phyloP scores from a whole-genome alignment of 1,139 yeast species.

The Scheffersomyces segobiensis region DNA sequence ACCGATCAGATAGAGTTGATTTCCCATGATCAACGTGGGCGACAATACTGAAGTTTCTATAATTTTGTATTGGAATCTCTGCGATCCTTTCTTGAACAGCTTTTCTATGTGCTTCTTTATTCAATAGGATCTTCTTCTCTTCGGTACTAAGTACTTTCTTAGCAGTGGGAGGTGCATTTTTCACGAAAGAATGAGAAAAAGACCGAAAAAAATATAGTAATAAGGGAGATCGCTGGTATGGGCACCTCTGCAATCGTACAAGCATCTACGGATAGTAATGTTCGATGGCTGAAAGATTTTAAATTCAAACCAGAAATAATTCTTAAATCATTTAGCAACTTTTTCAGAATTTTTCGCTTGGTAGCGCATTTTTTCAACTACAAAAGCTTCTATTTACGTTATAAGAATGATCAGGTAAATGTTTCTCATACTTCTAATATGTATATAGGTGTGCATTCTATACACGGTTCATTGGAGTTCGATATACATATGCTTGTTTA shows the following conservation, averaged over 20 bases:
- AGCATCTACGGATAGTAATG: background rate
- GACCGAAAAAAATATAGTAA: background rate
- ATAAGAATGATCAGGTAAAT: no score
- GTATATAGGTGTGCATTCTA: background rate
- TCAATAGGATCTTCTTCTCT: slow-evolving; percentile 29
- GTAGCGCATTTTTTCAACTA: background rate
- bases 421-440: background rate
- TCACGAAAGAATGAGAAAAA: background rate
- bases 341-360: background rate
- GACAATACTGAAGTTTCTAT: slow-evolving; percentile 88
- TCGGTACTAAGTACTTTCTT: slow-evolving; percentile 19
- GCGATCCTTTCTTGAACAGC: slow-evolving; percentile 56
- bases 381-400: no score
- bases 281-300: background rate
- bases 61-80: slow-evolving; percentile 76
- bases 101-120: slow-evolving; percentile 34
- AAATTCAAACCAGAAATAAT: background rate
- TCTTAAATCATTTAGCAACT: background rate
- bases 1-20: slow-evolving; percentile 84
- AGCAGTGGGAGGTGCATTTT: background rate
- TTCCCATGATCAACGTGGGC: slow-evolving; percentile 99
- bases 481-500: slow-evolving; percentile 6
- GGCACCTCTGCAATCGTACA: background rate
- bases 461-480: slow-evolving; percentile 4
- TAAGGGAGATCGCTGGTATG: background rate